A percentile compares a stretch with the other conserved stretches of the same genome.
Conservation (phyloP, 2,329 filamentous ascomycete species). For the Capronia coronata region DNA sequence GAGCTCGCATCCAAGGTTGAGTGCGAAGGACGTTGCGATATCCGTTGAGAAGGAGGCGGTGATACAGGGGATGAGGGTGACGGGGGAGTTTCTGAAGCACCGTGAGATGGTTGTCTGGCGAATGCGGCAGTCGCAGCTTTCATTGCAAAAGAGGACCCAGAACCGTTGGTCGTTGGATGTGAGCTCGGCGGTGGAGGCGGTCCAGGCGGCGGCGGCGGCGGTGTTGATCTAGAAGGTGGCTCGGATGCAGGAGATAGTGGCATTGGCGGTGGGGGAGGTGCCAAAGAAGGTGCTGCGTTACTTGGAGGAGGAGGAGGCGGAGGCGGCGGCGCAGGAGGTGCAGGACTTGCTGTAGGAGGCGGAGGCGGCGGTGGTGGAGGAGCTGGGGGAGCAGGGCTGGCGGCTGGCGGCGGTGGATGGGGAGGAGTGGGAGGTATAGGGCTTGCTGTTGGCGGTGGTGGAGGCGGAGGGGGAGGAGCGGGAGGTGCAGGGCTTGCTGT, state of each 20-base stretch:
- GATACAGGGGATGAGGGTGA: conserved; percentile 38
- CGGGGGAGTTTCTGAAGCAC: conserved; percentile 37
- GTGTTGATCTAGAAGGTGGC: conserved; percentile 44
- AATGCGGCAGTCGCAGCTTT: conserved; percentile 56
- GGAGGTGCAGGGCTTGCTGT: conserved; percentile 29
- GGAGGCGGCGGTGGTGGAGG: conserved; percentile 39
- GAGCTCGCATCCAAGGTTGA: conserved; percentile 67
- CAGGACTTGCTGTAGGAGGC: conserved; percentile 34
- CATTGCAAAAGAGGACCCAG: conserved; percentile 48
- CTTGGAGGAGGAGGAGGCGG: conserved; percentile 35
- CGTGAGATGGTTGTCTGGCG: conserved; percentile 34
- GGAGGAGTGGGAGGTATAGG: conserved; percentile 41
- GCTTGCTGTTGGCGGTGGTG: conserved; percentile 45
- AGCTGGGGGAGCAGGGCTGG: conserved; percentile 39
- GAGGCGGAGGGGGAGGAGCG: conserved; percentile 39
- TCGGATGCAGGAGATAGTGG: conserved; percentile 42
- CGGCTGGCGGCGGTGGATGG: conserved; percentile 42
- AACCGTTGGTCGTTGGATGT: conserved; percentile 33
- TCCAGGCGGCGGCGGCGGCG: conserved; percentile 33
- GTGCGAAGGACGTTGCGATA: conserved; percentile 40
- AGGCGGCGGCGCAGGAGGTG: conserved; percentile 39
- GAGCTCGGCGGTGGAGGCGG: conserved; percentile 31
- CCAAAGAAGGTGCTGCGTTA: conserved; percentile 27
- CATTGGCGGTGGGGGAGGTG: conserved; percentile 44
- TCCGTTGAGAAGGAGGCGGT: conserved; percentile 40